Percentiles rank a stretch among this genome's conserved stretches.
Evolutionary conservation across 2,329 filamentous ascomycete genomes (phyloP).

Genomic region (Aspergillus sergii): DNA sequence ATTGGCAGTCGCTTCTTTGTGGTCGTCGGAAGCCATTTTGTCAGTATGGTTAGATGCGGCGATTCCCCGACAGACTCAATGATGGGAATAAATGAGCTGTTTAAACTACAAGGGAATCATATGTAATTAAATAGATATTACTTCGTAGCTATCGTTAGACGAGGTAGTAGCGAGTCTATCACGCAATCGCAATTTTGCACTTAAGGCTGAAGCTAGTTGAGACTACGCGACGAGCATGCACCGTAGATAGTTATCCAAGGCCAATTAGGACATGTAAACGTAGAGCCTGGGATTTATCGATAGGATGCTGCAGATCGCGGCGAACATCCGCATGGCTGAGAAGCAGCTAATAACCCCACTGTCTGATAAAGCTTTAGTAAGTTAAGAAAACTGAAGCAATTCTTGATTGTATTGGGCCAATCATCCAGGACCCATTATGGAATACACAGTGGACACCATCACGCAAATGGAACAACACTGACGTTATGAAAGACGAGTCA

Average conservation of each 20-base stretch:
- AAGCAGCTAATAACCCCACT: not conserved
- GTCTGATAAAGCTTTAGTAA: not conserved
- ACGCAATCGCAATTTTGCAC: slow-evolving; percentile 18
- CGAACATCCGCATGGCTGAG: not conserved
- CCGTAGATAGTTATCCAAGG: slow-evolving; percentile 8
- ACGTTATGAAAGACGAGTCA: slow-evolving; percentile 27
- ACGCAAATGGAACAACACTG: slow-evolving; percentile 25
- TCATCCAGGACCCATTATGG: not conserved
- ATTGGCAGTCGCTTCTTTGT: slow-evolving; percentile 10
- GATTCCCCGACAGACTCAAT: not conserved
- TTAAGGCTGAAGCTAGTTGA: slow-evolving; percentile 1
- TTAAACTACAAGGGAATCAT: not conserved
- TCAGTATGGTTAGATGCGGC: slow-evolving; percentile 1
- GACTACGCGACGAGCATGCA: not conserved
- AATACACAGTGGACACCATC: slow-evolving; percentile 12
- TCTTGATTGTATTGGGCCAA: not conserved
- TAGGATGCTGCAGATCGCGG: not conserved
- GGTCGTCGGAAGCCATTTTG: slow-evolving; percentile 21
- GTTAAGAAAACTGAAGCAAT: not conserved
- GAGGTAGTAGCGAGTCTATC: slow-evolving; percentile 8
- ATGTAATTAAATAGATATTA: not conserved
- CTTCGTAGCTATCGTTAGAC: not conserved
- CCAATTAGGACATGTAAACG: slow-evolving; percentile 1
- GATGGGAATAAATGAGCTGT: not conserved
- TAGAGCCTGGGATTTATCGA: not conserved